These are phyloP conservation scores for Cyberlindnera euphorbiae DNA, from an alignment of 805 yeast species.

Conservation along the genomic window DNA sequence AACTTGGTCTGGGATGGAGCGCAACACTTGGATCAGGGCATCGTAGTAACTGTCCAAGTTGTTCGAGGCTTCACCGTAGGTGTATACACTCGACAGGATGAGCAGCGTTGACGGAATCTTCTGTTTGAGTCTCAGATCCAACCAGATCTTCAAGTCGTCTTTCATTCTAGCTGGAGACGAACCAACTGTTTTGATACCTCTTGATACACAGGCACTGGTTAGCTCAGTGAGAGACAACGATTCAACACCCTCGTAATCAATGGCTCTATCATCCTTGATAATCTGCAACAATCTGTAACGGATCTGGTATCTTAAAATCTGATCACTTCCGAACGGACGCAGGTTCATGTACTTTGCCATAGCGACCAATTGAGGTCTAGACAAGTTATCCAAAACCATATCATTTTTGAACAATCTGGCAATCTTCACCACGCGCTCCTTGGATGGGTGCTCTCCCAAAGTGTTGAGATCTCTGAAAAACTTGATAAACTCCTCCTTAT, in stretches of 20 bases:
- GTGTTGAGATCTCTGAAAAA: slow-evolving; percentile 73
- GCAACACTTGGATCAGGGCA: slow-evolving; percentile 80
- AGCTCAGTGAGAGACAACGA: slow-evolving; percentile 74
- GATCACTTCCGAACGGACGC: slow-evolving; percentile 91
- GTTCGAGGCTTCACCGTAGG: slow-evolving; percentile 62
- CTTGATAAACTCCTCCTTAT: slow-evolving; percentile 68
- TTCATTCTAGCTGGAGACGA: slow-evolving; percentile 79
- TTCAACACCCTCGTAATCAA: slow-evolving; percentile 92
- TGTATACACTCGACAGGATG: slow-evolving; percentile 82
- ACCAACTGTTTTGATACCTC: slow-evolving; percentile 82
- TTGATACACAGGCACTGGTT: slow-evolving; percentile 83
- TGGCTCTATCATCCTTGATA: slow-evolving; percentile 87
- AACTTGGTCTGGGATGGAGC: slow-evolving; percentile 90
- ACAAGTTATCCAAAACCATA: slow-evolving; percentile 83
- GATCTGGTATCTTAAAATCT: slow-evolving; percentile 85
- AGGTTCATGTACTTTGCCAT: slow-evolving; percentile 88
- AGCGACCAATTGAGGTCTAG: slow-evolving; percentile 88
- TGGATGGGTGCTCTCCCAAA: slow-evolving; percentile 53
- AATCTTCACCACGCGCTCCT: slow-evolving; percentile 71
- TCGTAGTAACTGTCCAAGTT: slow-evolving; percentile 62
- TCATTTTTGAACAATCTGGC: slow-evolving; percentile 93
- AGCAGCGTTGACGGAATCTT: slow-evolving; percentile 88
- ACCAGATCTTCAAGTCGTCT: slow-evolving; percentile 81
- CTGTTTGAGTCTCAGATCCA: slow-evolving; percentile 82
- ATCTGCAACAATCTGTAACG: slow-evolving; percentile 87